phyloP scores from a whole-genome alignment of 129 eudicot species.

The Deinandra increscens region DNA sequence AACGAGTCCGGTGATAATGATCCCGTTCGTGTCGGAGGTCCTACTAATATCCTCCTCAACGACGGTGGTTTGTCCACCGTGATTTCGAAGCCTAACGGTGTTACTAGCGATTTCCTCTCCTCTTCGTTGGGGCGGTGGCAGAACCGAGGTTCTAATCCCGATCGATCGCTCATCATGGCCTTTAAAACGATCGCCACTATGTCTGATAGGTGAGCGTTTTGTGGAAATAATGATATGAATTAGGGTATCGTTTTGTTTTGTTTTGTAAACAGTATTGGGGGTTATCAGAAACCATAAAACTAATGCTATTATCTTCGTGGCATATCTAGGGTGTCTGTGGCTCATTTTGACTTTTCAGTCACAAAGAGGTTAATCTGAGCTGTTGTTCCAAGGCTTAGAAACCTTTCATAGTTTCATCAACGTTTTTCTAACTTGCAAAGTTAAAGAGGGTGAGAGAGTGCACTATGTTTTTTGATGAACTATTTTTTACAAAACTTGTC shows the following conservation, averaged over 20 bases:
- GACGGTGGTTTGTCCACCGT: conserved; percentile 55
- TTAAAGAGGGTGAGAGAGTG: too few species aligned
- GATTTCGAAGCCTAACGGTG: conserved; percentile 44
- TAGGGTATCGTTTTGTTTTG: conserved; percentile 12
- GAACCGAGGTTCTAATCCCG: conserved; percentile 58
- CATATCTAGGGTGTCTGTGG: too few species aligned
- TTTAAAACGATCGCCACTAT: conserved; percentile 60
- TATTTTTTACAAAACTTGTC: too few species aligned
- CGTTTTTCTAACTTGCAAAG: too few species aligned
- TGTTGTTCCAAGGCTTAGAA: too few species aligned
- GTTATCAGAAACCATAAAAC: too few species aligned
- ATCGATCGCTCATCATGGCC: conserved; percentile 45
- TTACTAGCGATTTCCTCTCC: conserved; percentile 28
- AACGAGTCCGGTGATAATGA: conserved; percentile 57
- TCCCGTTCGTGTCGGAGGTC: conserved; percentile 74
- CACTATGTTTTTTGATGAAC: too few species aligned
- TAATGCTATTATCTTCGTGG: too few species aligned
- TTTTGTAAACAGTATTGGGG: background rate
- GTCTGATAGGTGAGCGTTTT: conserved; percentile 61
- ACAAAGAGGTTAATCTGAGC: too few species aligned
- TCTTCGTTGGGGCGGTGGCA: conserved; percentile 50
- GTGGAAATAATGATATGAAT: background rate
- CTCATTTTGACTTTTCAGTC: too few species aligned
- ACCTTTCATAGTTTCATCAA: too few species aligned
- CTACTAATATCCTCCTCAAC: conserved; percentile 50